phyloP scores from a whole-genome alignment of 2,329 filamentous ascomycete genomes.

The Tolypocladium guangdongense region DNA sequence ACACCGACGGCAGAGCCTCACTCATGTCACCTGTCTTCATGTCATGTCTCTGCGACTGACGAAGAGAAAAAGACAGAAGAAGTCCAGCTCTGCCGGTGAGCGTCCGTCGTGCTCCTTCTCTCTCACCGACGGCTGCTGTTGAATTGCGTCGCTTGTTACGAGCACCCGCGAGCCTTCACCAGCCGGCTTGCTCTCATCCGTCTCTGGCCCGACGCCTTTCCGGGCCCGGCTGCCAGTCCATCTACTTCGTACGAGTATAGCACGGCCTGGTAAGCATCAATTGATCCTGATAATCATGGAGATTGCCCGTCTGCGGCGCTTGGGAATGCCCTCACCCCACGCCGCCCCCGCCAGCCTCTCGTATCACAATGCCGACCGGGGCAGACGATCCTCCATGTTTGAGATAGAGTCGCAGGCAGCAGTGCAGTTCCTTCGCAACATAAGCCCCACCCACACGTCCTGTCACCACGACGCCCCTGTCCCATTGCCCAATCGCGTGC shows the following conservation, averaged over 20 bases:
- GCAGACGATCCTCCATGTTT: too few relatives aligned
- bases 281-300: background rate
- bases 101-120: background rate
- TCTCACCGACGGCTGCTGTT: background rate
- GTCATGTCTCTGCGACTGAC: too few relatives aligned
- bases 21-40: too few relatives aligned
- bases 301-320: too few relatives aligned
- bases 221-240: too few relatives aligned
- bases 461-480: background rate
- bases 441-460: background rate
- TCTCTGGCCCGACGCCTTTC: background rate
- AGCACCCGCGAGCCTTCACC: background rate
- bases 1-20: background rate
- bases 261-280: too few relatives aligned
- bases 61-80: too few relatives aligned
- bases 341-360: background rate
- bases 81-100: background rate
- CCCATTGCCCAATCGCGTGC: background rate
- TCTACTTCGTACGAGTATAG: too few relatives aligned
- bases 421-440: background rate
- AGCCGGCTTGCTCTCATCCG: background rate
- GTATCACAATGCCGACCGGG: background rate
- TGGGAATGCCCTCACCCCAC: background rate
- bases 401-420: background rate
- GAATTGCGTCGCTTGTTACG: background rate